phyloP scores from a whole-genome alignment of 1,284 basidiomycete genomes.

The Sporisorium iseilematis-ciliati region DNA sequence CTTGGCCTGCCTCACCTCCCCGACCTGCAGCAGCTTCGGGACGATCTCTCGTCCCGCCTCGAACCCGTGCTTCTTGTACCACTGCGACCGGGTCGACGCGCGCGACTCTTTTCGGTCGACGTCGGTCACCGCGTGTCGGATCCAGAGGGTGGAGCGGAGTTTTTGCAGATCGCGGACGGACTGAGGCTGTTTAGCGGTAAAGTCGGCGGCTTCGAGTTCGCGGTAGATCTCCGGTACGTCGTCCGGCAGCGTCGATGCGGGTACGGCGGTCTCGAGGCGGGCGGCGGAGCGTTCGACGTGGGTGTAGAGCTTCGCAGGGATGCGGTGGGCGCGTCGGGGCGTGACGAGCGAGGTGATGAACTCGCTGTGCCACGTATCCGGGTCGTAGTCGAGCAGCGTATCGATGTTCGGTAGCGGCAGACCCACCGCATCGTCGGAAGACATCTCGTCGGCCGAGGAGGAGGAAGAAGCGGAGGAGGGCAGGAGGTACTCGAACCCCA shows the following conservation, averaged over 20 bases:
- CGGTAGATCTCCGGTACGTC: conserved; percentile 66
- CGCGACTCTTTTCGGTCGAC: conserved; percentile 60
- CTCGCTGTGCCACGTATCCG: conserved; percentile 41
- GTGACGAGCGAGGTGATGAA: conserved; percentile 46
- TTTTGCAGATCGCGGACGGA: conserved; percentile 40
- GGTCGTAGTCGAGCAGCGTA: conserved; percentile 29
- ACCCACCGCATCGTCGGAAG: conserved; percentile 6
- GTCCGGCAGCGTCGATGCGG: conserved; percentile 42
- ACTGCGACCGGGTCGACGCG: conserved; percentile 54
- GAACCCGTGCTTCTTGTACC: conserved; percentile 66
- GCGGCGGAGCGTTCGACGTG: conserved; percentile 56
- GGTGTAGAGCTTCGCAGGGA: conserved; percentile 63
- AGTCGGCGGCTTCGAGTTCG: conserved; percentile 65
- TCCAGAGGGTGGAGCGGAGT: conserved; percentile 51
- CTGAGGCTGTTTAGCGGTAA: conserved; percentile 17
- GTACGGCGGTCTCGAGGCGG: conserved; percentile 9
- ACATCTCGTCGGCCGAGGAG: too few relatives aligned
- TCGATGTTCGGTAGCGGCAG: conserved; percentile 43
- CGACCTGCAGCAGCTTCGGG: conserved; percentile 60
- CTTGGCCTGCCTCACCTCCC: conserved; percentile 36
- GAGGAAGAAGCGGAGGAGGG: conserved; percentile 1
- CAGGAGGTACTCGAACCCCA: conserved; percentile 58
- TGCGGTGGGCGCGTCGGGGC: conserved; percentile 51
- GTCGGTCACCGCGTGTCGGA: conserved; percentile 56
- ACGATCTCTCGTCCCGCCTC: conserved; percentile 67